A percentile compares a stretch with the other conserved stretches of the same genome.
Conservation (phyloP, 2,329 filamentous ascomycete genomes). For the Fusarium duplospermum region DNA sequence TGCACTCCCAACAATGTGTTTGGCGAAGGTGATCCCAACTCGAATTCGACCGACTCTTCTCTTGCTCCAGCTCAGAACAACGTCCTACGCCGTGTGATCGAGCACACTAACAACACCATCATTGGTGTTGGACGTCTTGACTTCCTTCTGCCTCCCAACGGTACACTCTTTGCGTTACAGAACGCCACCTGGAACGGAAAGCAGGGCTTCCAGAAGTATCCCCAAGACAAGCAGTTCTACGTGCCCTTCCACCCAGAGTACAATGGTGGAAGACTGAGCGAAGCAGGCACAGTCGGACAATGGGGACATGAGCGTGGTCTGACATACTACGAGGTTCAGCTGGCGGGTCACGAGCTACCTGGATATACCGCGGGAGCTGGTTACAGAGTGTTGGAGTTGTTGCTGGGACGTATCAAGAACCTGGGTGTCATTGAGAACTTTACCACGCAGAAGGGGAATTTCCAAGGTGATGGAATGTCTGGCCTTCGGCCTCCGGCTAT, state of each 20-base stretch:
- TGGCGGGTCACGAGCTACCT: slow-evolving; percentile 67
- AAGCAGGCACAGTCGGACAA: slow-evolving; percentile 75
- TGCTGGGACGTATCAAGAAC: slow-evolving; percentile 42
- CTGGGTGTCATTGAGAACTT: slow-evolving; percentile 35
- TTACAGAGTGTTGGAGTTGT: slow-evolving; percentile 44
- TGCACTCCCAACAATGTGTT: slow-evolving; percentile 44
- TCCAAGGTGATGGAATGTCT: slow-evolving; percentile 16
- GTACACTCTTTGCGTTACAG: slow-evolving; percentile 77
- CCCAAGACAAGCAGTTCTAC: slow-evolving; percentile 67
- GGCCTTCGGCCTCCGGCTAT: not conserved
- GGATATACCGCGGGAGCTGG: slow-evolving; percentile 44
- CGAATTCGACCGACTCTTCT: slow-evolving; percentile 31
- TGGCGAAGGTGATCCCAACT: slow-evolving; percentile 34
- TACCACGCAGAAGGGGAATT: slow-evolving; percentile 39
- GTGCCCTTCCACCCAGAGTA: slow-evolving; percentile 70
- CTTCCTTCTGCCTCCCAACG: slow-evolving; percentile 75
- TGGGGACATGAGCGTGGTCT: slow-evolving; percentile 79
- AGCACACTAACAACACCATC: slow-evolving; percentile 48
- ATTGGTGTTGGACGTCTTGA: slow-evolving; percentile 57
- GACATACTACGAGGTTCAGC: slow-evolving; percentile 75
- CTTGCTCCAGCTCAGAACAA: slow-evolving; percentile 31
- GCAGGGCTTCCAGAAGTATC: slow-evolving; percentile 71
- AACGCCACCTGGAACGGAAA: slow-evolving; percentile 83
- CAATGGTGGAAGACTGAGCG: slow-evolving; percentile 61
- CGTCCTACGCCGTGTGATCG: slow-evolving; percentile 45